Percentiles rank a stretch among this genome's conserved stretches.
Conservation (phyloP, 78 protist species). For the Dictyostelium firmibasis region DNA sequence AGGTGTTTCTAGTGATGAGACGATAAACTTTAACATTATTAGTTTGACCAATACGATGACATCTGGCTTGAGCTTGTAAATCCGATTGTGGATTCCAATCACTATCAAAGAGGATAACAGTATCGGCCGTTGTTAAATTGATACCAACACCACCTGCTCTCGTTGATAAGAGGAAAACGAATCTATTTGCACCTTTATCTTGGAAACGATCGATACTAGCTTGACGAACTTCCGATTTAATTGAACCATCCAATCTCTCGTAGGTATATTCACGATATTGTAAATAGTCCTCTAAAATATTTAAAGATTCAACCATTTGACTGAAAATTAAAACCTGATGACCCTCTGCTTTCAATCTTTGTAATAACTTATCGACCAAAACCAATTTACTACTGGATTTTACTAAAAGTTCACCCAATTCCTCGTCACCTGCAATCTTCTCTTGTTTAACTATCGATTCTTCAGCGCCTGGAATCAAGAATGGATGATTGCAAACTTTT, state of each 20-base stretch:
- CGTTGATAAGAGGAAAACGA: conserved; percentile 93
- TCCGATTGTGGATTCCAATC: conserved; percentile 99
- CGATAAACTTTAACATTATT: conserved; percentile 93
- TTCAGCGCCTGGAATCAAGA: conserved; percentile 84
- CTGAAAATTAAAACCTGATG: conserved; percentile 96
- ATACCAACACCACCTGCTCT: conserved; percentile 98
- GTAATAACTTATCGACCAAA: conserved; percentile 92
- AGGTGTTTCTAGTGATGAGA: conserved; percentile 90
- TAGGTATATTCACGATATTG: conserved; percentile 59
- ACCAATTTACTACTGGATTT: conserved; percentile 91
- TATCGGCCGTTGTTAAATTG: conserved; percentile 95
- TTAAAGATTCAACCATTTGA: conserved; percentile 92
- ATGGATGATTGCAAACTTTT: conserved; percentile 96
- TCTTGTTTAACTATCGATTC: conserved; percentile 52
- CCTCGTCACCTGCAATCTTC: conserved; percentile 48
- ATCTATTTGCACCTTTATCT: conserved; percentile 55
- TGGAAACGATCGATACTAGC: conserved; percentile 93
- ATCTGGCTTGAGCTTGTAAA: conserved; percentile 90
- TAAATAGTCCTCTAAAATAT: conserved; percentile 91
- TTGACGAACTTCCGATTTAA: conserved; percentile 78
- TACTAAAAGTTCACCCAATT: conserved; percentile 89
- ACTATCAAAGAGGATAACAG: conserved; percentile 95
- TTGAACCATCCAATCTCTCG: conserved; percentile 92
- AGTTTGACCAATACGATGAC: conserved; percentile 98
- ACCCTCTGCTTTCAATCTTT: conserved; percentile 83